A percentile compares a stretch with the other conserved stretches of the same genome.
phyloP scores from a whole-genome alignment of 495 filamentous ascomycete genomes.

The Penicillium mononematosum region DNA sequence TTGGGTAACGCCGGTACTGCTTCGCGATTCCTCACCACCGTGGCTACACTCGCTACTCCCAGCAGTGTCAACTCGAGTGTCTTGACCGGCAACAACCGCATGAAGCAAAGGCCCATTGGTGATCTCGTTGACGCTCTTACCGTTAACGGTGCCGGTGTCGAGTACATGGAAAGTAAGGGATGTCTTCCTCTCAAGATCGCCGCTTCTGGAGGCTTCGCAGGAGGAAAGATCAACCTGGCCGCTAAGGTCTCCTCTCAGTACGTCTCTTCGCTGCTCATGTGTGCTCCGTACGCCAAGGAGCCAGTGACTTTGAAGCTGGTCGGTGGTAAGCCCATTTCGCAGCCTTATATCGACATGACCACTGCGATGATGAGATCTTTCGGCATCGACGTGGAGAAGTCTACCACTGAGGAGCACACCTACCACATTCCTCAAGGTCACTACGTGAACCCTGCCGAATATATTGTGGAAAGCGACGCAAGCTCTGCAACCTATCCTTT shows the following conservation, averaged over 20 bases:
- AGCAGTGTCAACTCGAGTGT: conserved; percentile 64
- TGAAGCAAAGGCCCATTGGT: conserved; percentile 94
- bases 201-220: conserved; percentile 82
- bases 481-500: conserved; percentile 97
- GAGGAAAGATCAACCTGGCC: conserved; percentile 85
- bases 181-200: conserved; percentile 82
- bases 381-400: conserved; percentile 75
- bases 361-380: conserved; percentile 96
- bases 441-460: conserved; percentile 83
- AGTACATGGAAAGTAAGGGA: conserved; percentile 73
- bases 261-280: conserved; percentile 95
- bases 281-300: conserved; percentile 91
- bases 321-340: conserved; percentile 93
- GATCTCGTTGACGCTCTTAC: conserved; percentile 89
- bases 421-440: conserved; percentile 88
- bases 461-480: conserved; percentile 94
- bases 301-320: conserved; percentile 87
- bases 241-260: conserved; percentile 97
- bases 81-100: conserved; percentile 90
- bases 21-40: conserved; percentile 90
- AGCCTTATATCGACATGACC: conserved; percentile 98
- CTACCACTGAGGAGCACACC: conserved; percentile 74
- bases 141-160: conserved; percentile 76
- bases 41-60: conserved; percentile 77
- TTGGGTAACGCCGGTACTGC: conserved; percentile 97